These are phyloP conservation scores for Agaricus subrufescens DNA, from an alignment of 768 basidiomycete species.

Conservation along the genomic window DNA sequence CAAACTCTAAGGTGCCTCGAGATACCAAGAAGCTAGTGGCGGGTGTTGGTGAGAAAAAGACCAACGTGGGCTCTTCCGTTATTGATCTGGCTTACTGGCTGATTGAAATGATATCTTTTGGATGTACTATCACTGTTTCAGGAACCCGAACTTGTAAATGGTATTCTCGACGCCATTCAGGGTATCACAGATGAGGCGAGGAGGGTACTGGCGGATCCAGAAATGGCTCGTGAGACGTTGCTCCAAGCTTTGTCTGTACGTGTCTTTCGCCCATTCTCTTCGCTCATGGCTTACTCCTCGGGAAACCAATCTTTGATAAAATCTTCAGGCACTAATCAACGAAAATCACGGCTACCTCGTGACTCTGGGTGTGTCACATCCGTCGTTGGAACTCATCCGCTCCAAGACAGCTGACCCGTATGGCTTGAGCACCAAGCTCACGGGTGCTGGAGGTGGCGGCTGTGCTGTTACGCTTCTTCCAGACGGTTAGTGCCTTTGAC, in stretches of 20 bases:
- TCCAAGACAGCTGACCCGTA: conserved; percentile 65
- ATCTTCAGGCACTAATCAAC: conserved; percentile 64
- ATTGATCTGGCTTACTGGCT: neutral
- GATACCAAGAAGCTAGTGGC: conserved; percentile 95
- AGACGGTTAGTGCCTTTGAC: conserved; percentile 56
- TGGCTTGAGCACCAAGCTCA: conserved; percentile 85
- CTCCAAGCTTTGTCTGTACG: conserved; percentile 68
- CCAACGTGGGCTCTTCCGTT: conserved; percentile 36
- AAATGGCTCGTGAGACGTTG: conserved; percentile 61
- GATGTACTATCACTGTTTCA: conserved; percentile 21
- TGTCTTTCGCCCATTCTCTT: conserved; percentile 14
- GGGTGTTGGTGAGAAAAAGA: conserved; percentile 72
- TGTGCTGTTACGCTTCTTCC: conserved; percentile 95
- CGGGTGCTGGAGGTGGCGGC: conserved; percentile 98
- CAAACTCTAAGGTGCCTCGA: conserved; percentile 89
- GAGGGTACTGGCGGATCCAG: conserved; percentile 66
- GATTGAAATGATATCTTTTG: neutral
- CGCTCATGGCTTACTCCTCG: conserved; percentile 11
- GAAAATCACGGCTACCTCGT: conserved; percentile 89
- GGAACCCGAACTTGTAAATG: conserved; percentile 84
- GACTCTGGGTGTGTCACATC: conserved; percentile 87
- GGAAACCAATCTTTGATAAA: neutral
- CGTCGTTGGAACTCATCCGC: conserved; percentile 77
- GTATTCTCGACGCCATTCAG: conserved; percentile 78
- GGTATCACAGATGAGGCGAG: conserved; percentile 80